Evolutionary conservation across 2,329 filamentous ascomycete genomes (phyloP).

Genomic region (Pestalotiopsis sp.): DNA sequence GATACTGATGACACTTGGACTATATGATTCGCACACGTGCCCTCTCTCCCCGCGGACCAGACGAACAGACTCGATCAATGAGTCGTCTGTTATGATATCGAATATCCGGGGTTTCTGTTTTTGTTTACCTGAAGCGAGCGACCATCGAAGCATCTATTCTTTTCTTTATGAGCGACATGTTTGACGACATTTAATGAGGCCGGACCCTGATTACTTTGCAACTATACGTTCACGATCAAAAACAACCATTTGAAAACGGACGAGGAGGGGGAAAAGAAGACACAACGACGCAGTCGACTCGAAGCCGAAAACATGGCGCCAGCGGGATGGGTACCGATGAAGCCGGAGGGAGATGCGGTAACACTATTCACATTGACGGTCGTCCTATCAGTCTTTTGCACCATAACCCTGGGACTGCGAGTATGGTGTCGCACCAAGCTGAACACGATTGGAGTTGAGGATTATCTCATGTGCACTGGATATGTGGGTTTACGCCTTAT

Average conservation of each 20-base stretch:
- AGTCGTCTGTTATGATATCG: background rate
- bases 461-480: slow-evolving; percentile 18
- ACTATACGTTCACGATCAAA: background rate
- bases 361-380: background rate
- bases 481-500: slow-evolving; percentile 13
- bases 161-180: background rate
- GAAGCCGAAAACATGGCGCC: slow-evolving; percentile 5
- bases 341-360: slow-evolving; percentile 4
- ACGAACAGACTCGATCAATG: background rate
- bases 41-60: background rate
- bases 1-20: background rate
- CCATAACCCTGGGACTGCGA: slow-evolving; percentile 1
- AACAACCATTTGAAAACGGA: background rate
- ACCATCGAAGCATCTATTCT: background rate
- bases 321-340: slow-evolving; percentile 3
- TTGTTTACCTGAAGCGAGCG: background rate
- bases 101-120: background rate
- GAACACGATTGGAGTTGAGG: slow-evolving; percentile 13
- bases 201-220: background rate
- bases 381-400: slow-evolving; percentile 2
- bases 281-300: background rate
- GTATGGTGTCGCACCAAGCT: slow-evolving; percentile 6
- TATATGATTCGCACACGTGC: background rate
- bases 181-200: background rate
- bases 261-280: background rate